Conservation (phyloP, 768 basidiomycete genomes). For the Cubamyces lactineus region DNA sequence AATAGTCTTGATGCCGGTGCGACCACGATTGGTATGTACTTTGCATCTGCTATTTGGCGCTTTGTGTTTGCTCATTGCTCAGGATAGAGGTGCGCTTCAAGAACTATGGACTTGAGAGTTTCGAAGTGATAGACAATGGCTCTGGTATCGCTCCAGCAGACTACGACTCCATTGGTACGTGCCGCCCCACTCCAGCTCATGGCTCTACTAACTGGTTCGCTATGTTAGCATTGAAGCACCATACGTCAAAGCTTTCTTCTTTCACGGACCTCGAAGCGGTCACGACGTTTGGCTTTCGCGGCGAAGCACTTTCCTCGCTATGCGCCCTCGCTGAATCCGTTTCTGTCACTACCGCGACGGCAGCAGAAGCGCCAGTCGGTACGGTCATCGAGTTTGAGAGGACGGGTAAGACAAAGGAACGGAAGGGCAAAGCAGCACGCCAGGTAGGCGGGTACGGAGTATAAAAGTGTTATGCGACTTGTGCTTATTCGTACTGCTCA, state of each 20-base stretch:
- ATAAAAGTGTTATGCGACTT: neutral
- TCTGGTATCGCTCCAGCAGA: conserved; percentile 79
- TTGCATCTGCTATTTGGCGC: neutral
- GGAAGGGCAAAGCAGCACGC: conserved; percentile 65
- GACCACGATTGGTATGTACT: conserved; percentile 72
- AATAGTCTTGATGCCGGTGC: conserved; percentile 95
- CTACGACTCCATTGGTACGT: conserved; percentile 76
- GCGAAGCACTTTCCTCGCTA: conserved; percentile 93
- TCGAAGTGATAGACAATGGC: conserved; percentile 95
- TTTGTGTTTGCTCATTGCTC: neutral
- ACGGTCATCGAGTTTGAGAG: conserved; percentile 73
- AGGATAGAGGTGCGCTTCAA: conserved; percentile 84
- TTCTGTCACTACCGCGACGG: conserved; percentile 73
- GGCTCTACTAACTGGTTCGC: neutral
- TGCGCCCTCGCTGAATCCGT: conserved; percentile 81
- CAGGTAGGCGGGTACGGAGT: conserved; percentile 50
- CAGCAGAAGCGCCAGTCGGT: conserved; percentile 74
- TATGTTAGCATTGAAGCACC: conserved; percentile 77
- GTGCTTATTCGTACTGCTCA: neutral
- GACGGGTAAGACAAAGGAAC: conserved; percentile 60
- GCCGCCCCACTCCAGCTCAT: neutral
- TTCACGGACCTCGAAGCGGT: conserved; percentile 76
- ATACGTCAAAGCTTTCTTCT: conserved; percentile 87
- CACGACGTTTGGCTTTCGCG: conserved; percentile 90
- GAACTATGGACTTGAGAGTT: conserved; percentile 76